Evolutionary conservation across 176 grass and related monocot species (phyloP), one percentile per base, ranked within the genome.

Genomic region (Avena atlantica): DNA sequence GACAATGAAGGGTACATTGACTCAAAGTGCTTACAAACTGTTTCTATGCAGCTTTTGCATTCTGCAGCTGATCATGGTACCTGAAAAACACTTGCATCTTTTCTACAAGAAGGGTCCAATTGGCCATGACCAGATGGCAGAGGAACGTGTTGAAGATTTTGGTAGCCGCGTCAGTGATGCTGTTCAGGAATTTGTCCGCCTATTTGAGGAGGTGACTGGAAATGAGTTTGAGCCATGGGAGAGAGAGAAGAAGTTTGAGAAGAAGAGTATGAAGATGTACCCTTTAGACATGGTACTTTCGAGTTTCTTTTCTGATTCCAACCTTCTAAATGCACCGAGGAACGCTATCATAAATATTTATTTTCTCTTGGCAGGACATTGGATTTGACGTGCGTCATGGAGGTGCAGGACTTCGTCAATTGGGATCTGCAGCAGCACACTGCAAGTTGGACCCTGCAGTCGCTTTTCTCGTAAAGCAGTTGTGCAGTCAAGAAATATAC

Each of bases 141-240:
- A 92, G 51, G 96, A 94, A 87, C 79, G 92, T 48, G 87, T 91
- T 58, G 93, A 98, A 76, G 93, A 98, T 81, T 95, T 95, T 84
- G 91, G 76, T 81, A 88, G 40, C 42, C 84, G 81, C 48, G 84
- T 82, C 16, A 84, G 82, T 68, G 90, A 93, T 91, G 96, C 88
- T 49, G 62, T 92, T 16, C 74, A 81, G 16, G 96, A 98, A 74
- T 98, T 98, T 60, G 78, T 83, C 49, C 77, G 84, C 12, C 81
- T 95, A 16, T 98, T 98, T 59, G 78, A 94, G 81, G 88, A 94
- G 78, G 40, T 94, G 23, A 98, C 96, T 51, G 88, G 90, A 63
- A 98, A 95, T 80, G 88, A 98, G 48, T 98, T 95, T n/a, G 90
- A 98, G 69, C 88, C 74, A 66, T 98, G 96, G 93, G 93, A 94